Evolutionary conservation across 2,329 filamentous ascomycete genomes (phyloP), one percentile per base, ranked within the genome.

Genomic region (Pseudogymnoascus sp.): DNA sequence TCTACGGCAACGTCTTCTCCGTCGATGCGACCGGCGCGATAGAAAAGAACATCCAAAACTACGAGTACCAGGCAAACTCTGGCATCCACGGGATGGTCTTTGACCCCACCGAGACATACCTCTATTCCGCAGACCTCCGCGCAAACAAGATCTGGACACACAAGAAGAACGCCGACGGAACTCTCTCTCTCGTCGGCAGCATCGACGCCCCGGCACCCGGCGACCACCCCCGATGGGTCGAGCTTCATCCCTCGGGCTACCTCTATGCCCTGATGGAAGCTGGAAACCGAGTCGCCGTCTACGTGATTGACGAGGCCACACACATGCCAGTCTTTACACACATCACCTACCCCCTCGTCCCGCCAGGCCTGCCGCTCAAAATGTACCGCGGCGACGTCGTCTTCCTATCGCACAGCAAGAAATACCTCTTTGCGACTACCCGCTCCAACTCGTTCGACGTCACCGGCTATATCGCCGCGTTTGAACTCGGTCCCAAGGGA

Each of bases 381-480:
- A 85, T 90, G 79, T 96, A 93, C 76, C 88, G 91, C 67, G 88
- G 88, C 68, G 91, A 96, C 70, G 91, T 96, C n/a, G 89, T 88
- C 66, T 84, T 86, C 67, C 79, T 90, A 30, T 87, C 87, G 0
- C 77, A 79, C 61, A 89, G 84, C 64, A 86, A 86, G 4, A 75
- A 81, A 61, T 90, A 94, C 69, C 85, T 96, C 62, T 96, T 95
- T 72, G 91, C 91, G 2, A 92, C 89, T 1, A 84, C 89, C n/a
- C 84, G 91, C 43, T 84, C 89, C 61, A 94, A 95, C 76, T 81
- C 82, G 62, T 86, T 86, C 70, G 82, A 85, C 54, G 78, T 92
- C 38, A 90, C 89, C 1, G 91, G 91, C 43, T 96, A 95, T 73
- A 86, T 95, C 60, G 84, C 89, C 4, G 90, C 87, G 1, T 95